Conservation (phyloP, 2,329 filamentous ascomycete species). For the Colletotrichum cereale region DNA sequence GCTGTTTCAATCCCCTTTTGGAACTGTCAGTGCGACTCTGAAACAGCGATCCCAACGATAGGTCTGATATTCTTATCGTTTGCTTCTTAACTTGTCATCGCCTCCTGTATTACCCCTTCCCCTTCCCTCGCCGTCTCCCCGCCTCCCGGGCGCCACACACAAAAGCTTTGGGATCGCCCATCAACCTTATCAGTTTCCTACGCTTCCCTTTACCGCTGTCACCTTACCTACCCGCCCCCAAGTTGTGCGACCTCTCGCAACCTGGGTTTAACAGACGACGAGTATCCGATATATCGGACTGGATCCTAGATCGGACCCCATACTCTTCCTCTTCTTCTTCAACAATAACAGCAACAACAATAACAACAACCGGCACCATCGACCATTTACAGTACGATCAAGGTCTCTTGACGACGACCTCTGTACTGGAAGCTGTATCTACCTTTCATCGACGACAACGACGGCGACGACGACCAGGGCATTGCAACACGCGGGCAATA, state of each 20-base stretch:
- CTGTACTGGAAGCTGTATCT: background rate
- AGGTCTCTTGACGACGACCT: conserved; percentile 1
- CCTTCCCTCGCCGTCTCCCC: conserved; percentile 23
- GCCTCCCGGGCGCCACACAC: conserved; percentile 39
- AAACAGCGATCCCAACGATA: conserved; percentile 54
- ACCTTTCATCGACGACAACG: background rate
- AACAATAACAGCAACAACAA: conserved; percentile 3
- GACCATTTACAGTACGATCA: background rate
- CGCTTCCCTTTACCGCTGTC: conserved; percentile 25
- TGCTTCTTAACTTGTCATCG: conserved; percentile 39
- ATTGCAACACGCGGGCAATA: conserved; percentile 1
- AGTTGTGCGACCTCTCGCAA: conserved; percentile 38
- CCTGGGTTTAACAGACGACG: conserved; percentile 39
- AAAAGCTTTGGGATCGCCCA: conserved; percentile 41
- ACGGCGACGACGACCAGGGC: background rate
- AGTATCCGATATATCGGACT: conserved; percentile 40
- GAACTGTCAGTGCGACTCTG: conserved; percentile 53
- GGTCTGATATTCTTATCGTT: conserved; percentile 48
- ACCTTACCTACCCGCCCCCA: conserved; percentile 28
- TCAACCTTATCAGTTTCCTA: conserved; percentile 32
- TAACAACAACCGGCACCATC: background rate
- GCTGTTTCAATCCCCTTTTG: conserved; percentile 54
- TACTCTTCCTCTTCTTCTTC: background rate
- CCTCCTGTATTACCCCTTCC: conserved; percentile 37
- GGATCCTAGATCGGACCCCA: conserved; percentile 38